Base-by-base conservation (phyloP, 2,329 filamentous ascomycete genomes). In the Trichoderma hamatum region DNA sequence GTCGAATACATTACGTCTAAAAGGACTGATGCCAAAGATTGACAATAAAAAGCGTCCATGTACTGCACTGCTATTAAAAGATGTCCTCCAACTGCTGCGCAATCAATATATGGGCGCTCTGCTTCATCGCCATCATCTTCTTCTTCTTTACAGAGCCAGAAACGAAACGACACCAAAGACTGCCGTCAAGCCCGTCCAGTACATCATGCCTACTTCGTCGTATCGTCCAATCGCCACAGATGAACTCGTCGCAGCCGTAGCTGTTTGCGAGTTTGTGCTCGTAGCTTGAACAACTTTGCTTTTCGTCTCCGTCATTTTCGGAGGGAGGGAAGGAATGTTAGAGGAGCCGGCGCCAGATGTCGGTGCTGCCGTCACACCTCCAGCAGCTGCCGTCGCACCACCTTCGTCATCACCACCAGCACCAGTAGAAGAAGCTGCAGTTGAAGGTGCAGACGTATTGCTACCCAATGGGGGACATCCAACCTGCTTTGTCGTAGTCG, bases 201-300 rank as follows among this genome's bases (percentile, higher is more conserved):
- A 58, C n/a, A 58, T 32, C 21, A 36, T 30, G 14, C 52, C 52
- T n/a, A 34, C 34, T 2, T 36, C 63, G 6, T 58, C 21, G 9
- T 58, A 46, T 24, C 36, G 52, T 11, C 63, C 54, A 26, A 51
- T n/a, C 21, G 64, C 64, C 16, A 54, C 64, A 5, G 64, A 67
- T n/a, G 64, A 59, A 39, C 52, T 66, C 13, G 54, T 67, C 21
- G 64, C 52, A 26, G 63, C 34, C 19, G 64, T 39, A 26, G 63
- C 34, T 7, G 63, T 30, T 55, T 66, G 63, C 28, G 51, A 21
- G 9, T 13, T 28, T 14, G 26, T 30, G n/a, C 49, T 55, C 54
- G 63, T 66, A 3, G 51, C 24, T 3, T 56, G 26, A 26, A 21
- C 36, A 30, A n/a, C 26, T 30, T 43, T 66, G 34, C 36, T 34